These are phyloP conservation scores for Viola odorata DNA, from an alignment of 345 rosid genomes.

Conservation along the genomic window DNA sequence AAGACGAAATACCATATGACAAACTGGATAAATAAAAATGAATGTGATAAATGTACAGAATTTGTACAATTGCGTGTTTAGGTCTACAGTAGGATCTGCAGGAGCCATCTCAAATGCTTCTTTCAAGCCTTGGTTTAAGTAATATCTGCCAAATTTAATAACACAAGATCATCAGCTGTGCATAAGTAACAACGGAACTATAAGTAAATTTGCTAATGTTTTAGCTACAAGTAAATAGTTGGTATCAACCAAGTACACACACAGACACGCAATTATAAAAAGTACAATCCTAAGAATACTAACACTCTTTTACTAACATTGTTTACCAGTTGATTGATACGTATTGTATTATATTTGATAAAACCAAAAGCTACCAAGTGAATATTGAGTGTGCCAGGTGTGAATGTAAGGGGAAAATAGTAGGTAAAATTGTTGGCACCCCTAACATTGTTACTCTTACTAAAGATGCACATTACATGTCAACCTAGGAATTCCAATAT, in stretches of 20 bases:
- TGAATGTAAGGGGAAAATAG: no score
- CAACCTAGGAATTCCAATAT: neutral
- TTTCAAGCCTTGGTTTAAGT: slow-evolving; percentile 59
- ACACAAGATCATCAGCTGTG: neutral
- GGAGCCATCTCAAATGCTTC: slow-evolving; percentile 79
- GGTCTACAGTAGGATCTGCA: slow-evolving; percentile 94
- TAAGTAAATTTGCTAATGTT: neutral
- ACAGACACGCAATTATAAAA: no score
- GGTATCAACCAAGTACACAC: neutral
- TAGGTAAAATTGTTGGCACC: no score
- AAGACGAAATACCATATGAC: neutral
- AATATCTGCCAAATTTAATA: slow-evolving; percentile 48
- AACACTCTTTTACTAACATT: no score
- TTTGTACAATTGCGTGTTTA: slow-evolving; percentile 92
- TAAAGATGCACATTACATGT: neutral
- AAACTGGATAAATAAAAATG: neutral
- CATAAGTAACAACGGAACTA: no score
- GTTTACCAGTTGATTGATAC: no score
- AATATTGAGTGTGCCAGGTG: no score
- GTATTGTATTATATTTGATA: no score
- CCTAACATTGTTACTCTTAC: no score
- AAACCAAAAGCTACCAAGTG: no score
- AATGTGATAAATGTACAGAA: neutral
- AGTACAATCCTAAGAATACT: no score
- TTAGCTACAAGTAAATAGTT: neutral